Evolutionary conservation across 495 filamentous ascomycete species (phyloP), one percentile per base, ranked within the genome.

Genomic region (Hyaloscypha hepaticicola): DNA sequence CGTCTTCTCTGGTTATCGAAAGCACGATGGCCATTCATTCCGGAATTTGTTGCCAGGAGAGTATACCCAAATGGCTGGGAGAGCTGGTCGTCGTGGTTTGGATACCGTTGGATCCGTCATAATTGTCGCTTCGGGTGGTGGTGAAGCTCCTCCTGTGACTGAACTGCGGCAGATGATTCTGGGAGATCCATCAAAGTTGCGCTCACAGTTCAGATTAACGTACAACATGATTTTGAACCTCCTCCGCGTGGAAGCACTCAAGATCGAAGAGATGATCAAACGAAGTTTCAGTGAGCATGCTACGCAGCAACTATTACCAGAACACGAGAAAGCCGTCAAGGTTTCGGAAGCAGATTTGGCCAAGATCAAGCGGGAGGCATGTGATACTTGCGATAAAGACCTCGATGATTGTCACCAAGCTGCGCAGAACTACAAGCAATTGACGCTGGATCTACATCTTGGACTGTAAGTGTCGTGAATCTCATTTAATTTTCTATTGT

Each of bases 201-300:
- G 91, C 49, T 97, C 93, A 26, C 96, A 99, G 72, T 99, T 99
- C 80, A 85, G 95, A 64, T 82, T 99, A 48, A 99, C 95, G 1
- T 99, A 99, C 80, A 98, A 97, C 75, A 99, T 99, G 95, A 99
- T 99, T 48, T 80, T 99, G 51, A 99, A 98, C 70, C 83, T 99
- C 8, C 80, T 99, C 24, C 88, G 95, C 22, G 95, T 99, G 21
- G 95, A 99, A 77, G 96, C 95, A 7, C 77, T 99, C 61, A 98
- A 97, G 77, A 98, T 99, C 68, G 95, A 99, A 75, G 95, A 99
- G 76, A 99, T 99, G 95, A 99, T 99, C 78, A 99, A 99, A 81
- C 87, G 95, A 67, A 96, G 92, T 74, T 99, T 99, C 82, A 96
- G 92, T 63, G 95, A 99, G 76, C 95, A 99, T 77, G 93, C 93